Evolutionary conservation across 78 protist species (phyloP).

Genomic region (Chrysochromulina tobinii): DNA sequence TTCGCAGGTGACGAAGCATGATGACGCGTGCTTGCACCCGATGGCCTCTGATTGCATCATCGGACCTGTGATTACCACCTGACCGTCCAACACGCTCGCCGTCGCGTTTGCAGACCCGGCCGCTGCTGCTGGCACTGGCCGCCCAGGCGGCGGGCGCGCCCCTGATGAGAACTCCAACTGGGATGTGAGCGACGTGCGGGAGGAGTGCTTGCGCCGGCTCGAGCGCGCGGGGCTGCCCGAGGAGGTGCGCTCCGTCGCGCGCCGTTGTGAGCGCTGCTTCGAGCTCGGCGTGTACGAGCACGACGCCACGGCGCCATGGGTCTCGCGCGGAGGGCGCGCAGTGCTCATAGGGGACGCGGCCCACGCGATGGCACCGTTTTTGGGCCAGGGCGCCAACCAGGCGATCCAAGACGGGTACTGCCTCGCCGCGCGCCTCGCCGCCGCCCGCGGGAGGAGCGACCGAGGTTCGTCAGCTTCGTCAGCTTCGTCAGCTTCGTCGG

Average conservation of each 20-base stretch:
- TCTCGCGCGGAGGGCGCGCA: not conserved
- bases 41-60: too few relatives aligned
- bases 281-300: not conserved
- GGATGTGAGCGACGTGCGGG: too few relatives aligned
- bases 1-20: not conserved
- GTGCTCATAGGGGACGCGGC: slow-evolving; percentile 70
- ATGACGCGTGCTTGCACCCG: not conserved
- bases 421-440: not conserved
- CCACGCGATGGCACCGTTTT: slow-evolving; percentile 93
- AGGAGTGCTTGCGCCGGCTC: not conserved
- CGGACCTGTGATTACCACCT: too few relatives aligned
- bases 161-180: too few relatives aligned
- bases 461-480: too few relatives aligned
- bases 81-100: too few relatives aligned
- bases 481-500: too few relatives aligned
- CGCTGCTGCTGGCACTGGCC: too few relatives aligned
- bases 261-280: not conserved
- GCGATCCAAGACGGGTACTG: not conserved
- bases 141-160: too few relatives aligned
- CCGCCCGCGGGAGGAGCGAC: too few relatives aligned
- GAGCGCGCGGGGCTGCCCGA: not conserved
- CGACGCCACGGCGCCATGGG: not conserved
- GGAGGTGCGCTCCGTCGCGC: not conserved
- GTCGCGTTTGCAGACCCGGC: too few relatives aligned
- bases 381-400: not conserved